Base-by-base conservation (phyloP, 306 rosid genomes). In the Nissolia schottii region DNA sequence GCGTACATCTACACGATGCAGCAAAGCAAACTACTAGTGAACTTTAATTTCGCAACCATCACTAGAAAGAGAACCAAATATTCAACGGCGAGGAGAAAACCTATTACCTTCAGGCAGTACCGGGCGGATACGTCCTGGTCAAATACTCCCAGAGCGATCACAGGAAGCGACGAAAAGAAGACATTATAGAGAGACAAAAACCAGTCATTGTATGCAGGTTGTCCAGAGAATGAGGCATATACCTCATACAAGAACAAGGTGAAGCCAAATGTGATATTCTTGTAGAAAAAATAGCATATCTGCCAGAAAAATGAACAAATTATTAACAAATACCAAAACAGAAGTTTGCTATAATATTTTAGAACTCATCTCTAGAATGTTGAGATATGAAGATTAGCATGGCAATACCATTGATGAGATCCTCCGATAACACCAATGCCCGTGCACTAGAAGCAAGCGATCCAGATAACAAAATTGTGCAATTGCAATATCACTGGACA, bases 401-500 rank as follows among this genome's bases (percentile, higher is more conserved):
- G 28, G 23, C 43, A 66, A 70, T 89, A 95, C 99, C 99, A 95
- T 95, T 56, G 93, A 89, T 32, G 99, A 85, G 77, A 92, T 85
- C 83, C 99, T 85, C 76, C 99, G 84, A 84, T 89, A 95, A 83
- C 99, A 95, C 99, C 99, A 95, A 81, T 95, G 99, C 46, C 99
- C 99, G n/a, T 95, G 99, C 22, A 95, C 99, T 56, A 95, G 97
- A 57, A 95, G 96, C 57, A 95, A 77, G 23, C 87, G 87, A 83
- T 95, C 99, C 86, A 95, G 80, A 77, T 88, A 95, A 25, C 83
- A 82, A 27, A 95, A 95, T 83, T 95, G 99, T 16, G 97, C 99
- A 64, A 95, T 95, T 18, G 96, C 96, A 65, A 95, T 82, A 76
- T 95, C 99, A 69, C 99, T 95, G 35, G 99, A 95, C 99, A 92